phyloP scores from a whole-genome alignment of 2,329 filamentous ascomycete species.

The Amauroascus niger region DNA sequence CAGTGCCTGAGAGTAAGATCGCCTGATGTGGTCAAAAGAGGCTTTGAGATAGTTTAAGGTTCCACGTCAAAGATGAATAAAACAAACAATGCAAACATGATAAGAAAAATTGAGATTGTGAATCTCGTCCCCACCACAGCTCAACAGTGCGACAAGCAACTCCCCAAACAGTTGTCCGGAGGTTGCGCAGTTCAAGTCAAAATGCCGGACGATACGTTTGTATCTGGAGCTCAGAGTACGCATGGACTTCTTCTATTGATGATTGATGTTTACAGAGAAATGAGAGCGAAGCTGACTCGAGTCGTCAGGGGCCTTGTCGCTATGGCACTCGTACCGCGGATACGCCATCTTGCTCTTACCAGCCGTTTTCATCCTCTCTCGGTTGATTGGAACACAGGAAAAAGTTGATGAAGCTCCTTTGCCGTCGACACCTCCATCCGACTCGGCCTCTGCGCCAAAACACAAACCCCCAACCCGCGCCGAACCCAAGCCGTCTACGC shows the following conservation, averaged over 20 bases:
- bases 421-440: background rate
- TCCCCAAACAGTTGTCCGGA: background rate
- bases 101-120: background rate
- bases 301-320: constrained; percentile 9
- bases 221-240: constrained; percentile 4
- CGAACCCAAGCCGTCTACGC: background rate
- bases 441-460: background rate
- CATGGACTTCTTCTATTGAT: background rate
- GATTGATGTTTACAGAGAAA: background rate
- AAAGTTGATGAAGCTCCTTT: background rate
- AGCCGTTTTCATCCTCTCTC: constrained; percentile 2
- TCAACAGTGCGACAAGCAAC: background rate
- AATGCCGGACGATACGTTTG: constrained; percentile 6
- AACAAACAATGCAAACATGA: constrained; percentile 8
- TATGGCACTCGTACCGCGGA: constrained; percentile 15
- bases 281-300: background rate
- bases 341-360: constrained; percentile 7
- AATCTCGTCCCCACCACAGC: background rate
- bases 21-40: too few relatives aligned
- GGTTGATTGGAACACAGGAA: background rate
- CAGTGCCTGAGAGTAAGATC: too few relatives aligned
- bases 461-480: background rate
- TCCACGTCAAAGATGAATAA: background rate
- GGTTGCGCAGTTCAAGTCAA: background rate
- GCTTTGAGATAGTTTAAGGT: background rate